These are phyloP conservation scores for Hypericum androsaemum DNA, from an alignment of 345 rosid species.

Conservation along the genomic window DNA sequence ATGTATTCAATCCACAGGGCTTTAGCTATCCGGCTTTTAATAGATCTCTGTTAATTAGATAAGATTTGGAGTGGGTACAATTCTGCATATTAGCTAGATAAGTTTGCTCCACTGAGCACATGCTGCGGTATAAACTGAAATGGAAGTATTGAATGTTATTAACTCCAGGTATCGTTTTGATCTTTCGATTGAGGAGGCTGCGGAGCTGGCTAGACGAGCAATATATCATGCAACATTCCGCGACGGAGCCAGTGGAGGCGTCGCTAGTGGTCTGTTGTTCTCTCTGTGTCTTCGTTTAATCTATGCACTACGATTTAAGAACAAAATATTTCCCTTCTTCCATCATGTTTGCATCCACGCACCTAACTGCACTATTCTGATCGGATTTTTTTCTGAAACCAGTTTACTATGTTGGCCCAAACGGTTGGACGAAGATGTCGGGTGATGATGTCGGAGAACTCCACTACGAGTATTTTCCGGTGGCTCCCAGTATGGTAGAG, in stretches of 20 bases:
- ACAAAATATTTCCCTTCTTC: too few relatives aligned
- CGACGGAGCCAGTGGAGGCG: slow-evolving; percentile 99
- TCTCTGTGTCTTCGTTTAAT: not conserved
- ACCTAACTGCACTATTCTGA: not conserved
- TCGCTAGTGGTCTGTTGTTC: slow-evolving; percentile 75
- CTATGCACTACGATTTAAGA: too few relatives aligned
- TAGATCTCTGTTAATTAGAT: too few relatives aligned
- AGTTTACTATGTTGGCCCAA: slow-evolving; percentile 92
- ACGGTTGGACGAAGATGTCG: slow-evolving; percentile 90
- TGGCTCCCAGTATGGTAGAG: slow-evolving; percentile 46
- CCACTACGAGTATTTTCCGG: slow-evolving; percentile 76
- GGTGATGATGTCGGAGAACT: slow-evolving; percentile 98
- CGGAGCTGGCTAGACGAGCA: slow-evolving; percentile 87
- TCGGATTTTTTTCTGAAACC: slow-evolving; percentile 11
- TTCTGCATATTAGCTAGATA: too few relatives aligned
- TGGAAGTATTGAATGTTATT: not conserved
- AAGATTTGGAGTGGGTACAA: too few relatives aligned
- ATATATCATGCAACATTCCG: slow-evolving; percentile 98
- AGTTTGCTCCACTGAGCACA: too few relatives aligned
- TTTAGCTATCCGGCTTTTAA: too few relatives aligned
- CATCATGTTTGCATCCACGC: too few relatives aligned
- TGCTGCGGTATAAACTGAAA: not conserved
- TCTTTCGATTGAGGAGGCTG: slow-evolving; percentile 85
- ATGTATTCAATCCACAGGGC: too few relatives aligned
- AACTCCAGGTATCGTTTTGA: slow-evolving; percentile 58